These are phyloP conservation scores for Zasmidium angulare DNA, from an alignment of 2,329 filamentous ascomycete genomes.

Conservation along the genomic window DNA sequence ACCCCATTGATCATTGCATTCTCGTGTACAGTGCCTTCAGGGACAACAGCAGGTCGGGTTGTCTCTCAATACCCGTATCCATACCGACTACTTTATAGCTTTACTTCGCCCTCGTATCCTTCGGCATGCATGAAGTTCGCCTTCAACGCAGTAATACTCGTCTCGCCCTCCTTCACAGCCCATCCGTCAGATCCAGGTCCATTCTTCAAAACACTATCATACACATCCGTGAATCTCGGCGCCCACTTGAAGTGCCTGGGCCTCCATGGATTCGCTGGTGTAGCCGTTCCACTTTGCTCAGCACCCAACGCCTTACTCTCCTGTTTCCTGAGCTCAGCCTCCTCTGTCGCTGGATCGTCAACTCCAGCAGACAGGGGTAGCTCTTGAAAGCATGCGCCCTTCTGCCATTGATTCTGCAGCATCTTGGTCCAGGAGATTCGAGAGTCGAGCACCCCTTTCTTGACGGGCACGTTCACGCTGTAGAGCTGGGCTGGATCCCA, in stretches of 20 bases:
- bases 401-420: slow-evolving; percentile 86
- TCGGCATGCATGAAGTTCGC: slow-evolving; percentile 86
- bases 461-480: slow-evolving; percentile 83
- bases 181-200: slow-evolving; percentile 87
- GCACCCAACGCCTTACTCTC: slow-evolving; percentile 45
- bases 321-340: slow-evolving; percentile 70
- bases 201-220: slow-evolving; percentile 78
- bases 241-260: slow-evolving; percentile 96
- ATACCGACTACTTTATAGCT: slow-evolving; percentile 58
- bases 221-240: slow-evolving; percentile 82
- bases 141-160: slow-evolving; percentile 85
- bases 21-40: too few species aligned
- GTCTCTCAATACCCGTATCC: neutral
- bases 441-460: slow-evolving; percentile 66
- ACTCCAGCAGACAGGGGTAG: slow-evolving; percentile 62
- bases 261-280: slow-evolving; percentile 51
- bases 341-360: slow-evolving; percentile 62
- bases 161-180: slow-evolving; percentile 83
- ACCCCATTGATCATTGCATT: too few species aligned
- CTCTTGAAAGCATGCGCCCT: slow-evolving; percentile 84
- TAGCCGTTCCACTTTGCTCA: slow-evolving; percentile 32
- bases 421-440: slow-evolving; percentile 82
- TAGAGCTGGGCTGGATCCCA: slow-evolving; percentile 66
- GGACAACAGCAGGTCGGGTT: too few species aligned
- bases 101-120: slow-evolving; percentile 69